These are phyloP conservation scores for Neoboletus subvelutipes DNA, from an alignment of 768 basidiomycete genomes.

Conservation along the genomic window DNA sequence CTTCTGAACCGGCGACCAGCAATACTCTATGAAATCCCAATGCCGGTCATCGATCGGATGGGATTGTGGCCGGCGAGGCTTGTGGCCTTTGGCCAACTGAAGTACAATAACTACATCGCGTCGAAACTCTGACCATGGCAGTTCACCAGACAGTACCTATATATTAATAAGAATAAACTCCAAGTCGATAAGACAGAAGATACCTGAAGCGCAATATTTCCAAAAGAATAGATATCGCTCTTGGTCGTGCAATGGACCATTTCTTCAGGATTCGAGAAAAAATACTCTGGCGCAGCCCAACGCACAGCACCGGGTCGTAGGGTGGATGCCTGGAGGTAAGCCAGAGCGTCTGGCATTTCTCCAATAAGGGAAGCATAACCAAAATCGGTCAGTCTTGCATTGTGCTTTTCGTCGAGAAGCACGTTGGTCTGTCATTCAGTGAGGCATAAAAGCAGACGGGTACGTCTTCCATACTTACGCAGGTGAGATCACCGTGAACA, in stretches of 20 bases:
- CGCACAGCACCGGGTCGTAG: constrained; percentile 4
- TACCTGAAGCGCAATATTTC: constrained; percentile 9
- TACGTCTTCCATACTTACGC: neutral
- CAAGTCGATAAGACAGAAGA: neutral
- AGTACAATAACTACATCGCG: neutral
- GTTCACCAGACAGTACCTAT: constrained; percentile 5
- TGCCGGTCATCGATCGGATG: constrained; percentile 5
- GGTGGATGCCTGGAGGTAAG: constrained; percentile 6
- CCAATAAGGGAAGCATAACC: constrained; percentile 8
- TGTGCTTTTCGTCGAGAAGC: constrained; percentile 3
- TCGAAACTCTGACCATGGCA: constrained; percentile 6
- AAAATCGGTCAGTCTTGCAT: constrained; percentile 7
- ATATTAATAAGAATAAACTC: neutral
- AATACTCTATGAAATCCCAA: constrained; percentile 8
- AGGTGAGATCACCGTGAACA: constrained; percentile 10
- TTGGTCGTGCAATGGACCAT: neutral
- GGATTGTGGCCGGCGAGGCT: constrained; percentile 6
- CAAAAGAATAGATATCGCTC: constrained; percentile 13
- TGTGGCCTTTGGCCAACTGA: constrained; percentile 1
- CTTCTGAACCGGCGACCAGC: constrained; percentile 2
- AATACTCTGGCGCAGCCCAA: constrained; percentile 9
- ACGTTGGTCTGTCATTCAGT: constrained; percentile 6
- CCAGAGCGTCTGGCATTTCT: constrained; percentile 3
- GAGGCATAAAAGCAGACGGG: neutral
- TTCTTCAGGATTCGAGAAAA: constrained; percentile 2